Evolutionary conservation across 345 rosid genomes (phyloP), one percentile per base, ranked within the genome.

Genomic region (Populus pruinosa): DNA sequence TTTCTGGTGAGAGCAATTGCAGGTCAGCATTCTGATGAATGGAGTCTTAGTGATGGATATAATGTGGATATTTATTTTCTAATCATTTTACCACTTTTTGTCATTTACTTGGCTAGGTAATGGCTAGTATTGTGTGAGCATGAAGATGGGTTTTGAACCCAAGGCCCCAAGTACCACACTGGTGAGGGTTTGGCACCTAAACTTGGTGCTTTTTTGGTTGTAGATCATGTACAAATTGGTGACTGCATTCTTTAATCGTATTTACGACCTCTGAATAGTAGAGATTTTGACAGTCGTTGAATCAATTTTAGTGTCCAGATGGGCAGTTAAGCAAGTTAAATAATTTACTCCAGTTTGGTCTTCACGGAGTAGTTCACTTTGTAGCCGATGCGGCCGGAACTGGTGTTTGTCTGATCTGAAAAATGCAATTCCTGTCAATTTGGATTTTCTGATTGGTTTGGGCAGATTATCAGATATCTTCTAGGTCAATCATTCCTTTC

Each of bases 11-110:
- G 73, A 65, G 56, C 55, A 18, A 25, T 68, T 16, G 64, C 43
- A 78, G 76, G 72, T 71, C 47, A 78, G 76, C 72, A 71, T 27
- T 35, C 44, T 64, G 31, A 64, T 71, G 66, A 74, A 27, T 71
- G 25, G 27, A 55, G 62, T 44, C 49, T 25, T 50, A 1, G 63
- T 10, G 69, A 20, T 49, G 66, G 47, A 47, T 23, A 38, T 31
- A 20, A 11, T 38, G 38, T 55, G 69, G 53, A 62, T 25, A 64
- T 47, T 56, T 56, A 23, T 56, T 71, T 49, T 71, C 76, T 71
- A 35, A 78, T 73, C 13, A 35, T 49, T 71, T 78, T 71, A 38
- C 53, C 5, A 39, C 66, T 17, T 36, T 63, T 21, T 64, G 49
- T 31, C 66, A 41, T 65, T 71, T 70, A 71, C 67, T 23, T 71